Evolutionary conservation across 148 eudicot species (phyloP).

Genomic region (Gaultheria prostrata): DNA sequence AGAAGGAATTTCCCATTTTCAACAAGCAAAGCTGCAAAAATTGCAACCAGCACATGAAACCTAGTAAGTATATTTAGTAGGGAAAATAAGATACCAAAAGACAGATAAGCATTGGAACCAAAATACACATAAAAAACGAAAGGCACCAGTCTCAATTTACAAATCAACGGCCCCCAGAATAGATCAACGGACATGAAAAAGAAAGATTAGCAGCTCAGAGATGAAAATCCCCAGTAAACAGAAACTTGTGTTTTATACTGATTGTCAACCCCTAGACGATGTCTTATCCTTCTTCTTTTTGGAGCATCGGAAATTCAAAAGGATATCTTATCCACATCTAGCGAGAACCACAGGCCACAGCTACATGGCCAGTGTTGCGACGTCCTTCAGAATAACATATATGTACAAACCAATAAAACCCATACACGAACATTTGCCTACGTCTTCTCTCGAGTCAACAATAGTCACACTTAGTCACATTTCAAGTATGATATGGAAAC

Average conservation of each 20-base stretch:
- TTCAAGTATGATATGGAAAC: neutral
- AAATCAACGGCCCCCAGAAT: neutral
- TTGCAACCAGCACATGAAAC: neutral
- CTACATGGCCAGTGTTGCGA: neutral
- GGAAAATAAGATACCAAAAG: neutral
- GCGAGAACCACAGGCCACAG: neutral
- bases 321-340: neutral
- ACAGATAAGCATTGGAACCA: neutral
- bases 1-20: slow-evolving; percentile 65
- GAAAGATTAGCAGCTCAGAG: neutral
- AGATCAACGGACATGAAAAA: neutral
- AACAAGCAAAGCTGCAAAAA: slow-evolving; percentile 44
- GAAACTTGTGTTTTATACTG: neutral
- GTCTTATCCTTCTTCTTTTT: neutral
- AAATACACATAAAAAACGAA: neutral
- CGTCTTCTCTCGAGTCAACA: neutral
- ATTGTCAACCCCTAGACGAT: neutral
- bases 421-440: neutral
- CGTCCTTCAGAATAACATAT: neutral
- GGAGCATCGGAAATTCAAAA: too few relatives aligned
- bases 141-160: neutral
- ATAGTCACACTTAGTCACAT: neutral
- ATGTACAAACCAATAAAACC: neutral
- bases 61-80: neutral
- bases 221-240: neutral